Percentiles rank a stretch among this genome's conserved stretches.
Conservation (phyloP, 495 filamentous ascomycete species). For the Hypoxylon lienhwacheense region DNA sequence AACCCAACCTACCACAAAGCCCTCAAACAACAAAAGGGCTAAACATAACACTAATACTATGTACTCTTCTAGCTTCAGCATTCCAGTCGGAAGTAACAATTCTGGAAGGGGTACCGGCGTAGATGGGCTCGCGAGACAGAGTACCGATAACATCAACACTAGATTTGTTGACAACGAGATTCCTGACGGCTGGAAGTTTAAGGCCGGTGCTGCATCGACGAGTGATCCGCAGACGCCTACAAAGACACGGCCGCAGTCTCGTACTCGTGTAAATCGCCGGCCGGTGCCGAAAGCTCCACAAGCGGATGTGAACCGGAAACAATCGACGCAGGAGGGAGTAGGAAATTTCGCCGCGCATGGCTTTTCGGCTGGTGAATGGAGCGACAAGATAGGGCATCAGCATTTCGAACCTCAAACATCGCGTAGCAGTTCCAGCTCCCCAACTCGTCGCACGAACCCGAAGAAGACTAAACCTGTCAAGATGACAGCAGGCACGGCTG, state of each 20-base stretch:
- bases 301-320: constrained; percentile 4
- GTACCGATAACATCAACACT: constrained; percentile 76
- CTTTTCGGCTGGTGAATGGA: constrained; percentile 70
- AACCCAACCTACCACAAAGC: neutral
- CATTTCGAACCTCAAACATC: constrained; percentile 54
- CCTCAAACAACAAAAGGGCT: neutral
- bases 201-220: constrained; percentile 42
- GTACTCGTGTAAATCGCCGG: constrained; percentile 41
- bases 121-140: constrained; percentile 56
- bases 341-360: constrained; percentile 37
- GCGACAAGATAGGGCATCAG: constrained; percentile 61
- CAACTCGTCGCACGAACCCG: constrained; percentile 39
- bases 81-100: constrained; percentile 44
- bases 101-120: constrained; percentile 10
- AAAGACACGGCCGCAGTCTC: constrained; percentile 41
- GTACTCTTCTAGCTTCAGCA: constrained; percentile 51
- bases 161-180: constrained; percentile 52
- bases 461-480: constrained; percentile 49
- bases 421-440: constrained; percentile 40
- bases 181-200: constrained; percentile 46
- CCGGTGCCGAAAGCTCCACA: constrained; percentile 17
- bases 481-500: constrained; percentile 48
- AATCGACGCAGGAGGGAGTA: constrained; percentile 11
- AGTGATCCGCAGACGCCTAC: constrained; percentile 38
- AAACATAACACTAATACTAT: constrained; percentile 40